Conservation (phyloP, 495 filamentous ascomycete genomes). For the Aspergillus carlsbadensis region DNA sequence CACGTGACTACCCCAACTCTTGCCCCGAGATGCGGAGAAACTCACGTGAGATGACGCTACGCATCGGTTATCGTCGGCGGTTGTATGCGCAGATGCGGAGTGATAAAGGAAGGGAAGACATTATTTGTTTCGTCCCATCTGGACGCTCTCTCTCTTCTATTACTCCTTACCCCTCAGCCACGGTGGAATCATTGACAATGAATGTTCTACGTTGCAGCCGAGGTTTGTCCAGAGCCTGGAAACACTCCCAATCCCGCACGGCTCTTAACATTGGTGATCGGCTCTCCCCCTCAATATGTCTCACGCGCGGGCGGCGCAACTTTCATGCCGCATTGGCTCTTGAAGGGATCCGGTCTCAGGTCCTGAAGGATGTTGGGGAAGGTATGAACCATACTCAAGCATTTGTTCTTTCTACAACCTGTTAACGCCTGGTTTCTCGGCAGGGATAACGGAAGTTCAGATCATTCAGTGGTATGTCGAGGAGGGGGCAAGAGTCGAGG, state of each 20-base stretch:
- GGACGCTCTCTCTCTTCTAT: slow-evolving; percentile 11
- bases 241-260: slow-evolving; percentile 27
- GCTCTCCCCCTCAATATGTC: slow-evolving; percentile 21
- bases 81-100: slow-evolving; percentile 13
- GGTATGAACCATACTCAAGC: too few species aligned
- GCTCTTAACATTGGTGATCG: slow-evolving; percentile 28
- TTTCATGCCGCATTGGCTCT: slow-evolving; percentile 63
- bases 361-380: slow-evolving; percentile 96
- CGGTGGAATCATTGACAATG: slow-evolving; percentile 29
- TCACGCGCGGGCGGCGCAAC: slow-evolving; percentile 32
- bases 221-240: slow-evolving; percentile 27
- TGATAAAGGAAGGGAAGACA: slow-evolving; percentile 14
- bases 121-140: background rate
- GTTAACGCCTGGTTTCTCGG: too few species aligned
- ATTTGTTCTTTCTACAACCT: too few species aligned
- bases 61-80: slow-evolving; percentile 45
- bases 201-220: slow-evolving; percentile 32
- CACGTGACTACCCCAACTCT: slow-evolving; percentile 2
- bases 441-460: slow-evolving; percentile 96
- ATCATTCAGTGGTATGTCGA: slow-evolving; percentile 99
- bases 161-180: slow-evolving; percentile 6
- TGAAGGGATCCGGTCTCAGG: slow-evolving; percentile 75
- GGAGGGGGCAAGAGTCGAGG: slow-evolving; percentile 91
- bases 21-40: slow-evolving; percentile 23
- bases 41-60: slow-evolving; percentile 36